These are phyloP conservation scores for Bretschneidera sinensis DNA, from an alignment of 345 rosid genomes.

Conservation along the genomic window DNA sequence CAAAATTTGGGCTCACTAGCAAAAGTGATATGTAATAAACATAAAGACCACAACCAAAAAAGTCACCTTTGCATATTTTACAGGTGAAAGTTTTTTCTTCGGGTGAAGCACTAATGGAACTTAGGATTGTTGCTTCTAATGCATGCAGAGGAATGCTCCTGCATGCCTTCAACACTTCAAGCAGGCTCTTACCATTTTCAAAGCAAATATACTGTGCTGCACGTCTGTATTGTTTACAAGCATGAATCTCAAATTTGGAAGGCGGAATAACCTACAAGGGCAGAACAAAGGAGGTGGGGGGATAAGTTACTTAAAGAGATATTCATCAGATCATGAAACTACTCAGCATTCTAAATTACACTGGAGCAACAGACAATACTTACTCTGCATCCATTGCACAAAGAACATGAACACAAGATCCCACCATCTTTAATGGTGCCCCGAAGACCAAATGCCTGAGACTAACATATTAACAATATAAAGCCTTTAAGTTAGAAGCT, in stretches of 20 bases:
- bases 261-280: constrained; percentile 78
- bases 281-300: constrained; percentile 6
- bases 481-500: constrained; percentile 6
- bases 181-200: constrained; percentile 98
- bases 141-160: constrained; percentile 65
- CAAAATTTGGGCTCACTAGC: not conserved
- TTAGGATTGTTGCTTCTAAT: constrained; percentile 66
- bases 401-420: constrained; percentile 79
- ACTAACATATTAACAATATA: constrained; percentile 26
- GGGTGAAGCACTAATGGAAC: constrained; percentile 49
- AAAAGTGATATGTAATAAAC: not conserved
- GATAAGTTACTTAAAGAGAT: constrained; percentile 8
- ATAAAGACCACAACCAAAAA: not conserved
- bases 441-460: constrained; percentile 86
- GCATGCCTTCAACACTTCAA: constrained; percentile 81
- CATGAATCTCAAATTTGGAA: constrained; percentile 98
- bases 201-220: constrained; percentile 95
- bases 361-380: constrained; percentile 22
- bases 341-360: constrained; percentile 22
- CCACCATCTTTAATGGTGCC: constrained; percentile 86
- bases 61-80: constrained; percentile 78
- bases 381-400: constrained; percentile 80
- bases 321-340: constrained; percentile 17
- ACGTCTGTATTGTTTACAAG: constrained; percentile 82
- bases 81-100: constrained; percentile 66